These are phyloP conservation scores for Choiromyces venosus DNA, from an alignment of 495 filamentous ascomycete genomes.

Conservation along the genomic window DNA sequence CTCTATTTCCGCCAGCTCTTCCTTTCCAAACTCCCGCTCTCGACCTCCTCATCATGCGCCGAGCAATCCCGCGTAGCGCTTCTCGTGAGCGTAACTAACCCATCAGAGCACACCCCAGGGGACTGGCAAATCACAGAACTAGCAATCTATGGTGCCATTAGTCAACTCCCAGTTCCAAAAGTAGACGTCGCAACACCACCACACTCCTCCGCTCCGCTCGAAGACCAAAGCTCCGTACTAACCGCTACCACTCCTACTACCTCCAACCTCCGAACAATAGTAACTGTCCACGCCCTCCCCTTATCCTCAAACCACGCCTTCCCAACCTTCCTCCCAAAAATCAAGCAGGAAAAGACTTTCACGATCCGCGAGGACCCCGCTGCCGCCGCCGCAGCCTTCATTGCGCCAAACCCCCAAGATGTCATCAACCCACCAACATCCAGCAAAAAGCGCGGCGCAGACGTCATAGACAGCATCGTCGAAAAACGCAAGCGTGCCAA, in stretches of 20 bases:
- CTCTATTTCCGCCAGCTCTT: conserved; percentile 38
- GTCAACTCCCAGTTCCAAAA: conserved; percentile 2
- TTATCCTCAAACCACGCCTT: conserved; percentile 38
- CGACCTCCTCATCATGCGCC: conserved; percentile 13
- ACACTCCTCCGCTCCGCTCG: conserved; percentile 32
- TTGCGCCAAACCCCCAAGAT: conserved; percentile 40
- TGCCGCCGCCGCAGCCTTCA: conserved; percentile 15
- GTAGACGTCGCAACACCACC: conserved; percentile 26
- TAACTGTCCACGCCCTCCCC: conserved; percentile 38
- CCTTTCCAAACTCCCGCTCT: conserved; percentile 26
- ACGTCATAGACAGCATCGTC: conserved; percentile 34
- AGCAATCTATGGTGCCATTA: conserved; percentile 39
- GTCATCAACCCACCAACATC: conserved; percentile 34
- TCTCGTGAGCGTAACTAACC: conserved; percentile 25
- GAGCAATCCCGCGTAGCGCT: conserved; percentile 36
- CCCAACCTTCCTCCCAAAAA: conserved; percentile 19
- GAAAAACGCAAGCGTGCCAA: conserved; percentile 35
- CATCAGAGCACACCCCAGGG: conserved; percentile 1
- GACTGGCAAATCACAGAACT: conserved; percentile 38
- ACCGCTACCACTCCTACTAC: conserved; percentile 1
- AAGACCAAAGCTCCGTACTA: not conserved
- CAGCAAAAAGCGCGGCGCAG: conserved; percentile 36
- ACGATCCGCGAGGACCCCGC: conserved; percentile 2
- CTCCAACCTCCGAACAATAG: conserved; percentile 6
- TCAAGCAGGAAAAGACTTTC: conserved; percentile 14